These are phyloP conservation scores for Penicillium oxalicum DNA, from an alignment of 2,329 filamentous ascomycete genomes.

Conservation along the genomic window DNA sequence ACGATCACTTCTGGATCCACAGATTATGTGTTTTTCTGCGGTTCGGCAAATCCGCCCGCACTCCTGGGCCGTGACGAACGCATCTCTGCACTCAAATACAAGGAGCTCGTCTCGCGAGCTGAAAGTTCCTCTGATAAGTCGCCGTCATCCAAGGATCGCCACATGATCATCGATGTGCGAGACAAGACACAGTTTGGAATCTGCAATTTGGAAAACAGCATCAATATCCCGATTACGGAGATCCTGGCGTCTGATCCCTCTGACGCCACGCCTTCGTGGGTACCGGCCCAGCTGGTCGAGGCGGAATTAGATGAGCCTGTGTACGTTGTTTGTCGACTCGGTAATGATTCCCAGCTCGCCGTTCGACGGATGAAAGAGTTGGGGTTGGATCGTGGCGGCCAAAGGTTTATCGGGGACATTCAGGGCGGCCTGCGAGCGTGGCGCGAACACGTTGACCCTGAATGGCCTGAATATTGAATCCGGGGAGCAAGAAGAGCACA, in stretches of 20 bases:
- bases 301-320: slow-evolving; percentile 27
- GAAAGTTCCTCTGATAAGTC: slow-evolving; percentile 1
- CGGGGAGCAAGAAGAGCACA: too few species aligned
- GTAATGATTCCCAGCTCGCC: slow-evolving; percentile 45
- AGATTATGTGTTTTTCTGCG: slow-evolving; percentile 85
- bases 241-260: slow-evolving; percentile 29
- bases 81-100: slow-evolving; percentile 60
- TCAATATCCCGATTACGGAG: slow-evolving; percentile 51
- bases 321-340: slow-evolving; percentile 44
- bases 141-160: slow-evolving; percentile 21
- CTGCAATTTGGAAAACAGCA: slow-evolving; percentile 65
- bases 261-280: slow-evolving; percentile 20
- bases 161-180: slow-evolving; percentile 72
- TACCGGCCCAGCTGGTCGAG: slow-evolving; percentile 22
- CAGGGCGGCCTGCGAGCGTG: slow-evolving; percentile 40
- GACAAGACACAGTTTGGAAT: slow-evolving; percentile 81
- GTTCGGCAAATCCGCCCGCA: slow-evolving; percentile 51
- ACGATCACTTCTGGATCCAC: slow-evolving; percentile 59
- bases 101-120: slow-evolving; percentile 13
- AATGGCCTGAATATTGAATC: slow-evolving; percentile 15
- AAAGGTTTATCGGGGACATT: slow-evolving; percentile 38
- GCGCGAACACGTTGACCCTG: slow-evolving; percentile 37
- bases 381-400: slow-evolving; percentile 29
- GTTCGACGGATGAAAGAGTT: slow-evolving; percentile 39
- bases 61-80: slow-evolving; percentile 60